Evolutionary conservation across 2,329 filamentous ascomycete genomes (phyloP), one percentile per base, ranked within the genome.

Genomic region (Dactylellina drechsleri): DNA sequence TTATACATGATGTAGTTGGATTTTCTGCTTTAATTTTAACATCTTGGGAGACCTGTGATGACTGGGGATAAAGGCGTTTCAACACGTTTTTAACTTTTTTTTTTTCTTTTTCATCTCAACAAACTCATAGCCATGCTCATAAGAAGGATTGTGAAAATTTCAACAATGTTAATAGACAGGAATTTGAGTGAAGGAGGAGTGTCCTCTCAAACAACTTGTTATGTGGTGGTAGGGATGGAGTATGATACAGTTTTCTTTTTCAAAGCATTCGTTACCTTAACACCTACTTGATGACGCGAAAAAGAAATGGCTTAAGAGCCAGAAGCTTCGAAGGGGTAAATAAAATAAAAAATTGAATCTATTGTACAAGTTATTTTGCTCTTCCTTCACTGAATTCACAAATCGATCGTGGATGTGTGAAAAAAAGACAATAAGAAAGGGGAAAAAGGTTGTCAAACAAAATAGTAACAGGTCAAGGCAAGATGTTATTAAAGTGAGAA

Each of bases 71-170:
- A 74, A 74, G 70, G 70, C 70, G 70, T 74, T 54, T 74, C 70
- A 74, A 74, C 70, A 74, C 70, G 70, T 74, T 73, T 72, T 73
- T 52, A 64, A 57, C 70, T 62, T 59, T 74, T 67, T 40, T 23
- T 62, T 52, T 20, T 41, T 40, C 40, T 10, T 23, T 13, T 18
- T 23, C n/a, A 52, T 52, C 47, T 18, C 2, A 13, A 18, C 47
- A 52, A 13, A 18, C n/a, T 52, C 10, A 23, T 8, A 52, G 47
- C 31, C 6, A 10, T 36, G 31, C 31, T 36, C 10, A 10, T 8
- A 36, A 36, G 6, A 8, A 36, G 31, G 6, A 36, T 7, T 36
- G 31, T 16, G 28, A 5, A 58, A 26, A 58, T 58, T 58, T 58
- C 54, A 58, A 58, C 54, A 58, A 57, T 57, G 43, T 45, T 58